Base-by-base conservation (phyloP, 2,329 filamentous ascomycete genomes). In the Colletotrichum sp. region DNA sequence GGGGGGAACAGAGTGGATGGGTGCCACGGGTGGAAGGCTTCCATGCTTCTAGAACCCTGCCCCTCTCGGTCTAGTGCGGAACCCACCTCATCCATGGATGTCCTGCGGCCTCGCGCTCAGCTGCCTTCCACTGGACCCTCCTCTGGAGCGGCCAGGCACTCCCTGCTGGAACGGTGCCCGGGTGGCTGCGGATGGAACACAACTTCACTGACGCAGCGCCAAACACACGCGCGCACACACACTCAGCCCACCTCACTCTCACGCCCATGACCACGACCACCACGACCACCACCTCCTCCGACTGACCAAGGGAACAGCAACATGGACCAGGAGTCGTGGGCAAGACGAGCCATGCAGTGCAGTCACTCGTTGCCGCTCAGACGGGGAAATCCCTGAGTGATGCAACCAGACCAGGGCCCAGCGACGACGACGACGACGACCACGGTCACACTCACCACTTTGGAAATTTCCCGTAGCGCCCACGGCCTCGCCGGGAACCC, bases 41-140 rank as follows among this genome's bases (percentile, higher is more conserved):
- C 4, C 10, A n/a, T 55, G 65, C 67, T 76, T 76, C 75, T 76
- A 36, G 75, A 76, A 76, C 18, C n/a, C 60, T 76, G 72, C 71
- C 32, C 16, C 10, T 70, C 72, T 26, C 30, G 66, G 66, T 15
- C 24, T 70, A 65, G 75, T n/a, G 63, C 30, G 6, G 21, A 44
- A 32, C 49, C 34, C 18, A n/a, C 28, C 28, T 30, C 28, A 30
- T 28, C 26, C 26, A 28, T 28, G 26, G 26, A 28, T 44, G 39
- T 44, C 39, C 39, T 44, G 39, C 39, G 36, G 36, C 36, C 36
- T 39, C 36, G 36, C 36, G 36, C 36, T 39, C 36, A 44, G 39
- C 39, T 44, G 39, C 39, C 39, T 44, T 8, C 16, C 39, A n/a
- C 16, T 39, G 36, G 15, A 39, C 36, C 36, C 36, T 44, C 16